Evolutionary conservation across 495 filamentous ascomycete genomes (phyloP), one percentile per base, ranked within the genome.

Genomic region (Trichodelitschia bisporula): DNA sequence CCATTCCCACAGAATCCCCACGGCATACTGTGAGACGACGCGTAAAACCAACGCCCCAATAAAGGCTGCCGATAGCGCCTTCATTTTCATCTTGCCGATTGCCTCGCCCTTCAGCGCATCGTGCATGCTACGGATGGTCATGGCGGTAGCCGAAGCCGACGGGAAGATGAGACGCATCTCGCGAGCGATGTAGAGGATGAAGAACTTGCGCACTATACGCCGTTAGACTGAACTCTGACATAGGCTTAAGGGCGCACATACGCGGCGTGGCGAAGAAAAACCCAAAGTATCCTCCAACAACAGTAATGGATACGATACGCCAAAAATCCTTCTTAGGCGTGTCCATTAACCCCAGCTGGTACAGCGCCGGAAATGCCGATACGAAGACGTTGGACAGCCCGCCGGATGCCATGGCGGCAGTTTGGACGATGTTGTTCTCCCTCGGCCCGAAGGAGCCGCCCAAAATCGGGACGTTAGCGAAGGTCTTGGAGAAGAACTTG

Each of bases 1-100:
- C 68, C 68, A 72, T 40, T 72, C 68, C 52, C 65, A 74, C 16
- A 74, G 48, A 26, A 72, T 58, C 21, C 69, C 69, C 11, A 63
- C 41, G 19, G 62, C 63, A 37, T 73, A 74, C 27, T 68, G 58
- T 2, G 64, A 68, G 1, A 49, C 59, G 27, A 72, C 56, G 28
- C 69, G 58, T 33, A 65, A 62, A 33, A 48, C 31, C 17, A 70
- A 44, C 4, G 62, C 56, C 26, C 38, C 31, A 10, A 32, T 6
- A 35, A 74, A 74, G n/a, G 62, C 49, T 21, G 55, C 39, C 4
- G 37, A 40, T 12, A 74, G 52, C 21, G 58, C 63, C 33, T 57
- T 64, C 33, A 67, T 63, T 51, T 66, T 71, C 43, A 52, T 56
- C 38, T 63, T 58, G 32, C 65, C 66, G n/a, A 61, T 55, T 3